Base-by-base conservation (phyloP, 805 yeast species). In the Aciculoconidium aculeatum region DNA sequence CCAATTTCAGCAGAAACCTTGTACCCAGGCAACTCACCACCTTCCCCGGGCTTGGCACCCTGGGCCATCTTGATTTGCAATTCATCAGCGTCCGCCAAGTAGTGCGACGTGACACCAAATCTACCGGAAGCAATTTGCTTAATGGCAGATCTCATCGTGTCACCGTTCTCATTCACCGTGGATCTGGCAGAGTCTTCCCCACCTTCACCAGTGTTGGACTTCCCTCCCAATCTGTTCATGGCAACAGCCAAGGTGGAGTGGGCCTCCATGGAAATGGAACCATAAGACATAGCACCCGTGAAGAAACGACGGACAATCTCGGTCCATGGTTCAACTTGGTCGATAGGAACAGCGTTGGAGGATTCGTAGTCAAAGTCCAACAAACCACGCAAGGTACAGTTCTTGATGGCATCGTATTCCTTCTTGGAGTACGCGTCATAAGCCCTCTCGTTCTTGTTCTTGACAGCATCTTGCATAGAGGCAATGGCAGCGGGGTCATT, bases 271-370 rank as follows among this genome's bases (percentile, higher is more conserved):
- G 97, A 90, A 52, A 90, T 90, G 27, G 97, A 90, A 52, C 98
- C 98, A 53, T 92, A 90, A 2, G 96, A 88, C 98, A 90, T 90
- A 30, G 98, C 98, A 65, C 98, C 98, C n/a, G 98, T 88, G 41
- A 88, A 88, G 55, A 92, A 92, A 49, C 98, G 75, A 48, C 96
- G 79, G 18, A 88, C 98, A 56, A 90, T 90, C 58, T 90, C 98
- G 20, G 97, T 92, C 98, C 98, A 90, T 25, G 98, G 98, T 67
- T 90, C 98, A 44, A 90, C 98, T 64, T 92, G 97, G 51, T 90
- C 98, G 39, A 90, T 65, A 34, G 98, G 96, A 31, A 90, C 92
- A 4, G 88, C 72, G 4, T 67, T 69, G 1, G 86, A 70, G 41
- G 53, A 56, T 24, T 75, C 82, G 51, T 63, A 86, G 60, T 92